Base-by-base conservation (phyloP, 2,329 filamentous ascomycete species). In the Gaeumannomyces tritici region DNA sequence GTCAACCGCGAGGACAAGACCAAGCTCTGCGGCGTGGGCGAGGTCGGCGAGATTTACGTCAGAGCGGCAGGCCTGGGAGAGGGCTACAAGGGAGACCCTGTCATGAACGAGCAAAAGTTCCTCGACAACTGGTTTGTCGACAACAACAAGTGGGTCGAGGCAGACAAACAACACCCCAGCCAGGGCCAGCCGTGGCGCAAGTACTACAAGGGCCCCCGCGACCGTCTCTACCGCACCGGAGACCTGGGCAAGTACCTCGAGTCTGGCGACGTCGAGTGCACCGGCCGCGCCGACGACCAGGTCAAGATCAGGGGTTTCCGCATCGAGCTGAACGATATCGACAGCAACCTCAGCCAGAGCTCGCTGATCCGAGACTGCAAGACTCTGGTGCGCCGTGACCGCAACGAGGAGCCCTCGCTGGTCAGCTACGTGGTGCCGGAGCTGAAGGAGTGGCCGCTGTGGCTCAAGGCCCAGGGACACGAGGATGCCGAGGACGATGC, bases 261-360 rank as follows among this genome's bases (percentile, higher is more conserved):
- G 57, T 74, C 76, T 9, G 91, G 90, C 47, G 87, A 88, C 66
- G 88, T 91, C 13, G 89, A 89, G 70, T 90, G 87, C 70, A 88
- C 89, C 12, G 93, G 93, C 27, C 83, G 95, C 63, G 87, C 86
- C 28, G 93, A 98, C 70, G 84, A 89, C 67, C 93, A 63, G 28
- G 90, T 97, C 77, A 99, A 98, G 80, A 93, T 98, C 67, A 89
- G 95, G 64, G 93, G 93, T 1, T 98, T 97, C 81, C 84, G 93
- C 65, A 96, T 99, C 67, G 95, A 99, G 76, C 86, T 98, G 57
- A 89, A 89, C 66, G 95, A 98, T 67, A 97, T 98, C 67, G 93
- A 98, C 73, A 89, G 82, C 55, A 88, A 96, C 72, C 77, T 97
- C 58, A 89, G 86, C 62, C 83, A 86, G 57, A 85, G 90, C 74